Conservation (phyloP, 2,329 filamentous ascomycete genomes). For the Rhynchosporium graminicola region DNA sequence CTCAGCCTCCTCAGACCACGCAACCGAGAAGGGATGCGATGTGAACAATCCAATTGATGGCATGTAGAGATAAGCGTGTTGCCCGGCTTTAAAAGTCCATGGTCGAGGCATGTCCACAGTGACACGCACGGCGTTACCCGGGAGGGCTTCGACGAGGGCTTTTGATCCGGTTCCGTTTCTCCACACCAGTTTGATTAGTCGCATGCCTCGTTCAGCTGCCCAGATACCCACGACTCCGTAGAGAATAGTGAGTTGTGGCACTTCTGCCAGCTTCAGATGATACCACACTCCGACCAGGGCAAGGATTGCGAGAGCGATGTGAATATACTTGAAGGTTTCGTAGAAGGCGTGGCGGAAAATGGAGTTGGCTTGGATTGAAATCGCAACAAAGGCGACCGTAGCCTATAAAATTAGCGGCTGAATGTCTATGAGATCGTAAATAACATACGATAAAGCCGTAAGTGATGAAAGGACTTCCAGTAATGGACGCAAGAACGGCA, state of each 20-base stretch:
- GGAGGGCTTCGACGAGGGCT: conserved; percentile 72
- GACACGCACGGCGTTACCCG: conserved; percentile 72
- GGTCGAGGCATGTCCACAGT: conserved; percentile 74
- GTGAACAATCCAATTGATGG: conserved; percentile 71
- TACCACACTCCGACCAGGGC: conserved; percentile 67
- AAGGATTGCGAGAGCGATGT: conserved; percentile 64
- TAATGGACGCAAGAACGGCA: conserved; percentile 45
- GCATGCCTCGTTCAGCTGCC: conserved; percentile 61
- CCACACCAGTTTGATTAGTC: conserved; percentile 61
- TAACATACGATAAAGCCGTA: conserved; percentile 64
- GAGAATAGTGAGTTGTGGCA: conserved; percentile 59
- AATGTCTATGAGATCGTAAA: conserved; percentile 12
- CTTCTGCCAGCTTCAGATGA: conserved; percentile 57
- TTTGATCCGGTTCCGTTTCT: conserved; percentile 67
- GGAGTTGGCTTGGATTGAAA: conserved; percentile 69
- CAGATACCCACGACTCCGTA: conserved; percentile 66
- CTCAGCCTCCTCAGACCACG: conserved; percentile 71
- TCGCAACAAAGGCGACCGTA: conserved; percentile 59
- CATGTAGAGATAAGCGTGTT: conserved; percentile 80
- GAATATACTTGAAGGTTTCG: conserved; percentile 73
- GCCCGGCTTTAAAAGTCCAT: conserved; percentile 74
- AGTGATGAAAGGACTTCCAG: conserved; percentile 44
- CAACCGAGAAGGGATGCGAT: conserved; percentile 78
- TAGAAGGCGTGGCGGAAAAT: conserved; percentile 77
- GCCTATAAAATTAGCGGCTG: conserved; percentile 44